Percentiles rank a stretch among this genome's conserved stretches.
phyloP scores from a whole-genome alignment of 495 filamentous ascomycete species.

The Penicillium lividum region DNA sequence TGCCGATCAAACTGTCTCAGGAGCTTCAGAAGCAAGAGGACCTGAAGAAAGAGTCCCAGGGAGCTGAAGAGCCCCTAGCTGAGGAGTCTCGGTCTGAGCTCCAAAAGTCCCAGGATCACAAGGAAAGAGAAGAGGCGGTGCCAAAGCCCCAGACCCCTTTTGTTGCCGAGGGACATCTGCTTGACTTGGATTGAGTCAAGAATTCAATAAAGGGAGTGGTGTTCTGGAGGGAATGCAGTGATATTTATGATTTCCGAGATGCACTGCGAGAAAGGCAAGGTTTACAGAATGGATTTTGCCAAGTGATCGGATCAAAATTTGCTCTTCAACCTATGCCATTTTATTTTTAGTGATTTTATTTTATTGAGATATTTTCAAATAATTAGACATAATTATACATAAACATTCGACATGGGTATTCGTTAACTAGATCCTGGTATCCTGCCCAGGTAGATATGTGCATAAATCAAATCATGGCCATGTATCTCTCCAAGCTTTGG shows the following conservation, averaged over 20 bases:
- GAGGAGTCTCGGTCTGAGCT: neutral
- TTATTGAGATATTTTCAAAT: neutral
- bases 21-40: neutral
- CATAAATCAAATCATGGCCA: constrained; percentile 29
- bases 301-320: no score
- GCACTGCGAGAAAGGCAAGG: no score
- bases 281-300: no score
- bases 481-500: constrained; percentile 37
- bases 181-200: neutral
- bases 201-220: neutral
- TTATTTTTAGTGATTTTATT: no score
- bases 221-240: no score
- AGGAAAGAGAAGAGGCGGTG: neutral
- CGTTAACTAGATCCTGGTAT: neutral
- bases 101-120: neutral
- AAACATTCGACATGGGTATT: neutral
- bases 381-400: neutral
- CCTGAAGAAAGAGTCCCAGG: neutral
- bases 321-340: no score
- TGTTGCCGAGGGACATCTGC: neutral
- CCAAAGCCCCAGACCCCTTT: neutral
- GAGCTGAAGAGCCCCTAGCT: neutral
- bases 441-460: neutral
- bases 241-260: no score
- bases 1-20: neutral